These are phyloP conservation scores for Erysimum cheiri DNA, from an alignment of 441 rosid species.

Conservation along the genomic window DNA sequence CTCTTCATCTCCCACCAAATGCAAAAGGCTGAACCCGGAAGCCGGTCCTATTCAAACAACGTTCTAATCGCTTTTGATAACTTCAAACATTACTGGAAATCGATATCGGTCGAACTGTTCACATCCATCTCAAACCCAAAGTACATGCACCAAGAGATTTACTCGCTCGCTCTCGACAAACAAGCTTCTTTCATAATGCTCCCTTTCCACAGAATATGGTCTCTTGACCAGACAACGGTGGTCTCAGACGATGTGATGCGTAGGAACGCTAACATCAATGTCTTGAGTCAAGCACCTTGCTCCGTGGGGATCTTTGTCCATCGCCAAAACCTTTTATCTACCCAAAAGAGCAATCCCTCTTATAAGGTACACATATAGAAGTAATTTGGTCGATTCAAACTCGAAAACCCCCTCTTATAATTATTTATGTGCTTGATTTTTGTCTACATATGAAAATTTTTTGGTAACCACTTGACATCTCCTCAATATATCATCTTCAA, in stretches of 20 bases:
- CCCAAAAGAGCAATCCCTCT: slow-evolving; percentile 7
- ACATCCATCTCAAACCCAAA: slow-evolving; percentile 44
- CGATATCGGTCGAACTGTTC: slow-evolving; percentile 31
- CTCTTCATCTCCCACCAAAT: slow-evolving; percentile 57
- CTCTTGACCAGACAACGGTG: slow-evolving; percentile 45
- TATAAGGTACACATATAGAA: slow-evolving; percentile 28
- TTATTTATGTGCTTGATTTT: neutral
- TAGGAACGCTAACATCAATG: slow-evolving; percentile 40
- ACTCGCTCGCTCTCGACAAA: slow-evolving; percentile 44
- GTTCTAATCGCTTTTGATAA: slow-evolving; percentile 43
- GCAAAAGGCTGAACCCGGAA: slow-evolving; percentile 32
- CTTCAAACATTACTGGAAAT: slow-evolving; percentile 37
- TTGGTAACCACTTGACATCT: slow-evolving; percentile 4
- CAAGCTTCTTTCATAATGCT: slow-evolving; percentile 43
- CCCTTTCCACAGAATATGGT: slow-evolving; percentile 49
- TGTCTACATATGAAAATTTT: no score
- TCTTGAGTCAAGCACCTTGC: slow-evolving; percentile 55
- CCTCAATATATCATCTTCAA: slow-evolving; percentile 16
- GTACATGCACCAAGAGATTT: slow-evolving; percentile 48
- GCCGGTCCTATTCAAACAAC: slow-evolving; percentile 41
- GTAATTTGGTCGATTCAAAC: neutral
- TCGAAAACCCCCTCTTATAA: no score
- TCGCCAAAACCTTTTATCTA: slow-evolving; percentile 27
- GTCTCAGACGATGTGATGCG: slow-evolving; percentile 39
- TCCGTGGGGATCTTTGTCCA: slow-evolving; percentile 54